These are phyloP conservation scores for Lipomyces spencermartinsiae DNA, from an alignment of 805 yeast genomes.

Conservation along the genomic window DNA sequence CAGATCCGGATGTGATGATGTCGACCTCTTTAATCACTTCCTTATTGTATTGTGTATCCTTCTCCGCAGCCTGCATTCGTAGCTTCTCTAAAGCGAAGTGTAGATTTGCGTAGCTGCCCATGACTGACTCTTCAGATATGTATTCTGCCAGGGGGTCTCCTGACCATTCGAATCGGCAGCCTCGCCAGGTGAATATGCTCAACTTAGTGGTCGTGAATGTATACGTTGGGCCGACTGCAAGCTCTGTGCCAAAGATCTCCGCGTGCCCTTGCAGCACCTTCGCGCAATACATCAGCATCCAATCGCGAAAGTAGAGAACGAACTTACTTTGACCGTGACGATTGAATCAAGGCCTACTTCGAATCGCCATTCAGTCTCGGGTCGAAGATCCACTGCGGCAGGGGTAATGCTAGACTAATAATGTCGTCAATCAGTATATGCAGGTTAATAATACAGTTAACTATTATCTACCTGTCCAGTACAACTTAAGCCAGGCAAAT, in stretches of 20 bases:
- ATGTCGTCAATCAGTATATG: background rate
- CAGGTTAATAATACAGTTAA: background rate
- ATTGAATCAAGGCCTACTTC: conserved; percentile 64
- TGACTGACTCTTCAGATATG: conserved; percentile 71
- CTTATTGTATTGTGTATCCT: conserved; percentile 43
- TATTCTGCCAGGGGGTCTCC: conserved; percentile 55
- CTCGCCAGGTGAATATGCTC: conserved; percentile 66
- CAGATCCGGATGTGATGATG: conserved; percentile 40
- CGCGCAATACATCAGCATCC: background rate
- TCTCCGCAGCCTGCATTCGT: conserved; percentile 45
- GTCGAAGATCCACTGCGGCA: conserved; percentile 40
- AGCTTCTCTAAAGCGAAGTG: conserved; percentile 76
- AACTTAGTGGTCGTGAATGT: conserved; percentile 60
- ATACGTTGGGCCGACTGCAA: conserved; percentile 72
- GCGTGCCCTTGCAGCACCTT: conserved; percentile 69
- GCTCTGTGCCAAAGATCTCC: conserved; percentile 92
- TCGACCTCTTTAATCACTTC: conserved; percentile 28
- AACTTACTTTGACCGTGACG: conserved; percentile 56
- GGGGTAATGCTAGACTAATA: conserved; percentile 6
- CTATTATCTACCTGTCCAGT: conserved; percentile 3
- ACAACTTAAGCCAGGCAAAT: conserved; percentile 12
- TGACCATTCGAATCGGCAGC: conserved; percentile 63
- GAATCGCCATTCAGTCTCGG: conserved; percentile 73
- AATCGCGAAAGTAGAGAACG: background rate
- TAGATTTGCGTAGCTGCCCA: conserved; percentile 67